These are phyloP conservation scores for Cylindrotheca fusiformis DNA, from an alignment of 108 stramenopile species.

Conservation along the genomic window DNA sequence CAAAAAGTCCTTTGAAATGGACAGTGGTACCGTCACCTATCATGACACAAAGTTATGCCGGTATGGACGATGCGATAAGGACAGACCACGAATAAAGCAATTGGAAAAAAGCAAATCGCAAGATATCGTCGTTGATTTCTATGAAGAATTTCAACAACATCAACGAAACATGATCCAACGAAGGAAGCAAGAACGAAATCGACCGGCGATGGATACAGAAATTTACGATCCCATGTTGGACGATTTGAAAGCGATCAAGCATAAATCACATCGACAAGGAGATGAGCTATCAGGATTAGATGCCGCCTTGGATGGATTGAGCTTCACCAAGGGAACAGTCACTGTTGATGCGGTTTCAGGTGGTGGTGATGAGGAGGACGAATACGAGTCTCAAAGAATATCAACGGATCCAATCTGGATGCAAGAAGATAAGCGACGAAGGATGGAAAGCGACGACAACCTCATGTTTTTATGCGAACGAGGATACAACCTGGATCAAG, in stretches of 20 bases:
- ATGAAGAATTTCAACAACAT: slow-evolving; percentile 21
- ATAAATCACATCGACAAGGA: slow-evolving; percentile 17
- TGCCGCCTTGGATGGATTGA: slow-evolving; percentile 17
- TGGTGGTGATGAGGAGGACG: background rate
- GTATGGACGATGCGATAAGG: slow-evolving; percentile 23
- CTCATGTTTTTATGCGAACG: slow-evolving; percentile 4
- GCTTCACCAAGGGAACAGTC: background rate
- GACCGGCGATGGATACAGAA: background rate
- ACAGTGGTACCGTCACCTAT: slow-evolving; percentile 22
- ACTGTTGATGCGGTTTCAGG: background rate
- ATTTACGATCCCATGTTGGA: slow-evolving; percentile 22
- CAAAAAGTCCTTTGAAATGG: slow-evolving; percentile 26
- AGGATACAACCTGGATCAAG: slow-evolving; percentile 1
- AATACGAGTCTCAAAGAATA: background rate
- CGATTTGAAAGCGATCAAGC: slow-evolving; percentile 1
- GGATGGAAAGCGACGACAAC: background rate
- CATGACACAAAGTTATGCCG: slow-evolving; percentile 23
- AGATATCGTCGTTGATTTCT: slow-evolving; percentile 4
- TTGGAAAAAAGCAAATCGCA: slow-evolving; percentile 20
- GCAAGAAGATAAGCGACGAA: slow-evolving; percentile 1
- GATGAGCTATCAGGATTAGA: slow-evolving; percentile 19
- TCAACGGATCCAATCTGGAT: slow-evolving; percentile 10
- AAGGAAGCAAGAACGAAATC: background rate
- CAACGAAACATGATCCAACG: slow-evolving; percentile 18
- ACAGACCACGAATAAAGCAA: slow-evolving; percentile 19